A percentile compares a stretch with the other conserved stretches of the same genome.
Evolutionary conservation across 441 rosid genomes (phyloP).

Genomic region (Gossypium lobatum): DNA sequence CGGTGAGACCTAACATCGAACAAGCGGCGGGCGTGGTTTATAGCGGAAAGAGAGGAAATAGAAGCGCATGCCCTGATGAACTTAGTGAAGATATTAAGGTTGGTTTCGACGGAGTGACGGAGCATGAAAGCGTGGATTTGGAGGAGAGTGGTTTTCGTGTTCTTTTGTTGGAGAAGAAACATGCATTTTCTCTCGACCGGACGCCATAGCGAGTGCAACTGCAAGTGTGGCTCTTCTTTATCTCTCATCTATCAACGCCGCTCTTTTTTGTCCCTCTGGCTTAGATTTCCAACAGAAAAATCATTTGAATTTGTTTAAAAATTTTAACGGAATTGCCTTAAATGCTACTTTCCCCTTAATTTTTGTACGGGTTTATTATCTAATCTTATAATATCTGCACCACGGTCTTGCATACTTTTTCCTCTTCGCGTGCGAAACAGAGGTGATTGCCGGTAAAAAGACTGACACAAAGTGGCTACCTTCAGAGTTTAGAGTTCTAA

Average conservation of each 20-base stretch:
- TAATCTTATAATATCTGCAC: too few species aligned
- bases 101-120: constrained; percentile 43
- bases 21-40: constrained; percentile 44
- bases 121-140: constrained; percentile 67
- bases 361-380: too few species aligned
- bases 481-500: too few species aligned
- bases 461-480: too few species aligned
- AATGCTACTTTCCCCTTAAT: background rate
- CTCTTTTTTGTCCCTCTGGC: background rate
- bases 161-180: constrained; percentile 38
- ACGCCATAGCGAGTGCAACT: constrained; percentile 30
- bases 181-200: constrained; percentile 50
- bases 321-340: background rate
- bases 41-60: constrained; percentile 20
- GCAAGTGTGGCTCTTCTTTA: constrained; percentile 8
- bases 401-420: too few species aligned
- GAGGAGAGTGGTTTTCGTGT: constrained; percentile 30
- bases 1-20: constrained; percentile 44
- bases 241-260: constrained; percentile 7
- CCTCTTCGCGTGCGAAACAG: too few species aligned
- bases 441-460: too few species aligned
- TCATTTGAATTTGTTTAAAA: background rate
- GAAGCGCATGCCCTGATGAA: constrained; percentile 37
- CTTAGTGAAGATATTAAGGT: constrained; percentile 52
- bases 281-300: background rate